A percentile compares a stretch with the other conserved stretches of the same genome.
These are phyloP conservation scores for Barnettozyma siamensis DNA, from an alignment of 805 yeast genomes.

Conservation along the genomic window DNA sequence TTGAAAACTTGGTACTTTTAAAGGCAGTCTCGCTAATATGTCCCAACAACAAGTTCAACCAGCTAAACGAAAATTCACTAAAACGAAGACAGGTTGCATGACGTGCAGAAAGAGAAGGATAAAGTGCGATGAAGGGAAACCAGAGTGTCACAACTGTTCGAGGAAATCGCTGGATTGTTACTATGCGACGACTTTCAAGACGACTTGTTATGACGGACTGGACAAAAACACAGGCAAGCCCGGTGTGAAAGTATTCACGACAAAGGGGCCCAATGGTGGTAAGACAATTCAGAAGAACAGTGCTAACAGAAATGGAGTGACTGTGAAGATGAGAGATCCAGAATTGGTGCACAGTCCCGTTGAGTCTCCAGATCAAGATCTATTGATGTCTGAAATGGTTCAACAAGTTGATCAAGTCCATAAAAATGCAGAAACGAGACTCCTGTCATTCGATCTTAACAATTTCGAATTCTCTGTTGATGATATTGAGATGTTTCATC, in stretches of 20 bases:
- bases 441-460: not conserved
- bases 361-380: not conserved
- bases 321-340: not conserved
- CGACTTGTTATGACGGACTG: not conserved
- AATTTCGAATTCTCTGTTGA: not conserved
- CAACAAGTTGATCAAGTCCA: not conserved
- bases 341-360: not conserved
- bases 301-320: no score
- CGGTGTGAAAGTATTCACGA: not conserved
- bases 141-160: constrained; percentile 18
- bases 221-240: not conserved
- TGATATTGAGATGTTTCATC: not conserved
- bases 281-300: no score
- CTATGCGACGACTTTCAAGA: not conserved
- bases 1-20: no score
- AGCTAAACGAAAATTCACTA: not conserved
- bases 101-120: constrained; percentile 23
- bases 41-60: not conserved
- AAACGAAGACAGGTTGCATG: constrained; percentile 20
- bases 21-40: no score
- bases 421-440: not conserved
- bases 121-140: constrained; percentile 24
- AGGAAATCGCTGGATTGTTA: constrained; percentile 3
- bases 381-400: not conserved
- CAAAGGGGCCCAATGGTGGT: not conserved